phyloP scores from a whole-genome alignment of 1,284 basidiomycete species.

The Peniophora sp. region DNA sequence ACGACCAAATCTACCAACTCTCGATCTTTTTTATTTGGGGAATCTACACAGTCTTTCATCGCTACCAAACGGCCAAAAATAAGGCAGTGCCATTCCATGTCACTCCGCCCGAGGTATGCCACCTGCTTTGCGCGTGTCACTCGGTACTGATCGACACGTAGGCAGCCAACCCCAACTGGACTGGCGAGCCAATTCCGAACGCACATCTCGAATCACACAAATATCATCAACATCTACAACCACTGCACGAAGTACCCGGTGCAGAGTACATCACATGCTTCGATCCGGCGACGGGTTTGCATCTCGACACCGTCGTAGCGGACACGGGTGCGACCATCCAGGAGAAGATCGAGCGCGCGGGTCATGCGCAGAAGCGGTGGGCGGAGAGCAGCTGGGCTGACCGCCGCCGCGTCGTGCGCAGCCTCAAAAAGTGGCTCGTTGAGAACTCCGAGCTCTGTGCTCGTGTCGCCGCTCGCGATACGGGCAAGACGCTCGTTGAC shows the following conservation, averaged over 20 bases:
- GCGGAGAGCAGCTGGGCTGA: constrained; percentile 65
- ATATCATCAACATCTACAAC: constrained; percentile 44
- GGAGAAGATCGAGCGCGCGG: constrained; percentile 61
- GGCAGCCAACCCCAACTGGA: constrained; percentile 11
- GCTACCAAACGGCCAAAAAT: constrained; percentile 66
- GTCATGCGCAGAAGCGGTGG: constrained; percentile 68
- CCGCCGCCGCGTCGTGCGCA: constrained; percentile 75
- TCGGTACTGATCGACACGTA: neutral
- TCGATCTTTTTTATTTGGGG: constrained; percentile 63
- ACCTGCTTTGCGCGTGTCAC: constrained; percentile 5
- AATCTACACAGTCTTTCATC: constrained; percentile 66
- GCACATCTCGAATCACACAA: constrained; percentile 59
- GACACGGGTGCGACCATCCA: constrained; percentile 63
- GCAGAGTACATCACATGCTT: constrained; percentile 79
- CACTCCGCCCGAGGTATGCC: constrained; percentile 49
- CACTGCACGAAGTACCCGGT: constrained; percentile 38
- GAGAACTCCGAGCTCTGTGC: constrained; percentile 83
- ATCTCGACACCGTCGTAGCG: constrained; percentile 64
- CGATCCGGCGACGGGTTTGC: constrained; percentile 83
- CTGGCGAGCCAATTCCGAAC: constrained; percentile 38
- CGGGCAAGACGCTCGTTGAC: constrained; percentile 91
- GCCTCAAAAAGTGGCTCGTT: constrained; percentile 85
- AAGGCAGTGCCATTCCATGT: constrained; percentile 60
- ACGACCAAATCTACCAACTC: constrained; percentile 29
- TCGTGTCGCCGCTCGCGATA: constrained; percentile 87